A percentile compares a stretch with the other conserved stretches of the same genome.
Conservation (phyloP, 306 rosid species). For the Corylus heterophylla region DNA sequence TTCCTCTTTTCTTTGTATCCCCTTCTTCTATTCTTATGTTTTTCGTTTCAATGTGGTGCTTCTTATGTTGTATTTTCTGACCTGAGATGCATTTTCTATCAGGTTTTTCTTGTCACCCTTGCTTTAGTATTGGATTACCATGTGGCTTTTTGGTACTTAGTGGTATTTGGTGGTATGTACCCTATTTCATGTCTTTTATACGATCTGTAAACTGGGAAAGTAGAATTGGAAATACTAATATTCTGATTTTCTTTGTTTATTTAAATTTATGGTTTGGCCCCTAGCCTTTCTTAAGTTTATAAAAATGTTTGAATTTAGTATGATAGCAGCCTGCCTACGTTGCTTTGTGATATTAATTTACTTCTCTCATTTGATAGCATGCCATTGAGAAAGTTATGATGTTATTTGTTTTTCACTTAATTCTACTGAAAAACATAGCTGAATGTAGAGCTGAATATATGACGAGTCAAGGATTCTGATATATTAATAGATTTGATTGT, state of each 20-base stretch:
- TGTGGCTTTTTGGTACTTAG: conserved; percentile 73
- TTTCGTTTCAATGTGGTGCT: conserved; percentile 9
- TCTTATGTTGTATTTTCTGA: conserved; percentile 22
- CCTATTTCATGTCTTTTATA: conserved; percentile 17
- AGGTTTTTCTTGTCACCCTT: conserved; percentile 73
- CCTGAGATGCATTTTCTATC: conserved; percentile 29
- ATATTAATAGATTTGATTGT: conserved; percentile 16
- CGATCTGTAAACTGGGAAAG: conserved; percentile 2
- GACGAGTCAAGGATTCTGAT: conserved; percentile 18
- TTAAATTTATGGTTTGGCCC: neutral
- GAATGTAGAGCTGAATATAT: conserved; percentile 7
- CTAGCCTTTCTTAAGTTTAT: neutral
- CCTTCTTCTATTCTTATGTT: conserved; percentile 9
- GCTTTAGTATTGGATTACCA: conserved; percentile 74
- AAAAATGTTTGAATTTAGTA: neutral
- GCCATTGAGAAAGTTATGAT: neutral
- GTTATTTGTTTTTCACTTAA: neutral
- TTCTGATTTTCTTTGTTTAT: neutral
- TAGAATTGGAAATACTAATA: neutral
- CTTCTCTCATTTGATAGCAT: conserved; percentile 1
- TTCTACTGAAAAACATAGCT: conserved; percentile 3
- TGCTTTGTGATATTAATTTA: conserved; percentile 17
- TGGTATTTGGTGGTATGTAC: conserved; percentile 64
- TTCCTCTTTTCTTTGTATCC: neutral
- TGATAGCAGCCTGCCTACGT: neutral